A percentile compares a stretch with the other conserved stretches of the same genome.
Evolutionary conservation across 805 yeast genomes (phyloP).

Genomic region (Teunomyces cretensis): DNA sequence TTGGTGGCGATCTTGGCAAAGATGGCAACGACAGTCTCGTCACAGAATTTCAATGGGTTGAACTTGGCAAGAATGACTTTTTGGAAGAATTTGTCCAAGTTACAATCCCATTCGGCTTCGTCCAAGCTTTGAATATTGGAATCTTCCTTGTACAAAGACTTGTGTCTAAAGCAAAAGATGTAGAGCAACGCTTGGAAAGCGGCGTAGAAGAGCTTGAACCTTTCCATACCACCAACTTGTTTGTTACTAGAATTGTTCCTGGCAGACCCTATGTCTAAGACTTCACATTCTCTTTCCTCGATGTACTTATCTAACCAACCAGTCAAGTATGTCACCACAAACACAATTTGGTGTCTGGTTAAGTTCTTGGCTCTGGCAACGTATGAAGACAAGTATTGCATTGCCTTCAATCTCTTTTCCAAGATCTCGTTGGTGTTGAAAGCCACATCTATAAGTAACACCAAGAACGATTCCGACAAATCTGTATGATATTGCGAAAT

Average conservation of each 20-base stretch:
- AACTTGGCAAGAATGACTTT: constrained; percentile 81
- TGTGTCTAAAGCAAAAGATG: constrained; percentile 86
- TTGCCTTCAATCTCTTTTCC: constrained; percentile 79
- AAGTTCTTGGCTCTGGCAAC: constrained; percentile 82
- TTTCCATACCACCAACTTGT: constrained; percentile 74
- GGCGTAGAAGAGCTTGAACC: constrained; percentile 86
- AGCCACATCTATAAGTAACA: constrained; percentile 77
- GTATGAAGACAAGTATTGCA: constrained; percentile 89
- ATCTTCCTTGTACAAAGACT: constrained; percentile 46
- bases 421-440: constrained; percentile 66
- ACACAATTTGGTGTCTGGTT: constrained; percentile 68
- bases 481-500: constrained; percentile 80
- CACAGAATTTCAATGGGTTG: constrained; percentile 91
- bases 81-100: constrained; percentile 82
- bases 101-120: constrained; percentile 68
- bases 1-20: constrained; percentile 91
- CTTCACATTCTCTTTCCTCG: constrained; percentile 81
- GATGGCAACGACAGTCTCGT: constrained; percentile 88
- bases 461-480: constrained; percentile 80
- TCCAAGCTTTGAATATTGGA: constrained; percentile 15
- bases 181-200: constrained; percentile 88
- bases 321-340: constrained; percentile 77
- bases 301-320: constrained; percentile 84
- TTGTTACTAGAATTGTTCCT: constrained; percentile 12
- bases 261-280: constrained; percentile 40